Base-by-base conservation (phyloP, 1,139 yeast species). In the Meyerozyma elateridarum region DNA sequence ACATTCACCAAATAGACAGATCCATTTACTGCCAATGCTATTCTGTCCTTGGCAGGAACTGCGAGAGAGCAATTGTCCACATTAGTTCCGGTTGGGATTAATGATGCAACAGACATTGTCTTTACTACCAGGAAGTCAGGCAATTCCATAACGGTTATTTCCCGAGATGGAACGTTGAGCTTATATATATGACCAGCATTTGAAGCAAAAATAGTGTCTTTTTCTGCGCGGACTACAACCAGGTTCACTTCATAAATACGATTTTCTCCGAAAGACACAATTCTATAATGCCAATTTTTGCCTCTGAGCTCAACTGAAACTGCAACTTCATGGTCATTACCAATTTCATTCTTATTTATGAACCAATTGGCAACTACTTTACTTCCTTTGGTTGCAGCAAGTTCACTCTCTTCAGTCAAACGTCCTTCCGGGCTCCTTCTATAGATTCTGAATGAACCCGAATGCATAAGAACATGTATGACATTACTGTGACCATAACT, bases 1-100 rank as follows among this genome's bases (percentile, higher is more conserved):
- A 62, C 54, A 45, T 73, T 76, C 32, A 74, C 42, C 30, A 74
- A 51, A 29, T 61, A 60, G 26, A 73, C 49, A 32, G 59, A 56
- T 34, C 61, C 55, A 13, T 60, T 60, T 33, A 55, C 54, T 1
- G 74, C 56, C 8, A 74, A 39, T 9, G 73, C 48, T 11, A 73
- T 39, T 45, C 81, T 57, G 43, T 71, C 74, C 8, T 24, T 11
- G 3, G 27, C 27, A 6, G 8, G 65, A 54, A 26, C 75, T 61
- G 4, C 71, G 69, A 8, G 69, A 48, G 14, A 40, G 35, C 25
- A 65, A 44, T 2, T 18, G 7, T 24, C 27, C 5, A 8, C 9
- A 11, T 17, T 4, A 24, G 15, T 15, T 13, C 15, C 15, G 8
- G 9, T 6, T 13, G 8, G 38, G 22, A 58, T 33, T 12, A 59